Conservation (phyloP, 2,329 filamentous ascomycete species). For the Talaromyces sp. region DNA sequence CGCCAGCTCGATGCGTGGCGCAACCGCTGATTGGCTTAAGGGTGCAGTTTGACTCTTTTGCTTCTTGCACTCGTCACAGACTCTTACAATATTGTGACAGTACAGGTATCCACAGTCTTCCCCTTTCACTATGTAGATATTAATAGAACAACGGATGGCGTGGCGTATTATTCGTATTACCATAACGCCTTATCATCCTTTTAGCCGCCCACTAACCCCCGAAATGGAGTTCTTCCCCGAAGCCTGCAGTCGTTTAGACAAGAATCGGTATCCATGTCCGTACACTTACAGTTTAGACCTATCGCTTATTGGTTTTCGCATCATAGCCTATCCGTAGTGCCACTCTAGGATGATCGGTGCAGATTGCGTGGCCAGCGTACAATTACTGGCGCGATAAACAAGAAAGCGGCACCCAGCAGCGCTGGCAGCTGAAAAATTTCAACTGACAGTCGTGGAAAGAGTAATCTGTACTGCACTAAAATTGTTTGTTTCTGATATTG, state of each 20-base stretch:
- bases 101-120: not conserved
- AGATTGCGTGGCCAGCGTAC: too few relatives aligned
- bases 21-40: constrained; percentile 8
- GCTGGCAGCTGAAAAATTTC: too few relatives aligned
- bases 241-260: not conserved
- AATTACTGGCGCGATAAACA: too few relatives aligned
- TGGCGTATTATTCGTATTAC: not conserved
- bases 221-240: not conserved
- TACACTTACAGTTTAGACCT: too few relatives aligned
- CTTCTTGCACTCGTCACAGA: not conserved
- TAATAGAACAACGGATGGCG: not conserved
- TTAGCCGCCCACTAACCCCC: not conserved
- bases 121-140: too few relatives aligned
- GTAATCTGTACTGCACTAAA: too few relatives aligned
- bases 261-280: too few relatives aligned
- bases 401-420: too few relatives aligned
- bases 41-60: not conserved
- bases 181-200: not conserved
- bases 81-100: not conserved
- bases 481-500: too few relatives aligned
- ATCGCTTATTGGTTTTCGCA: too few relatives aligned
- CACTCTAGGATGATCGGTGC: not conserved
- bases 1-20: constrained; percentile 20
- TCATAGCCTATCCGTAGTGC: too few relatives aligned
- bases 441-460: too few relatives aligned